These are phyloP conservation scores for Rhizopus stolonifer DNA, from an alignment of 371 early-diverging fungal genomes.

Conservation along the genomic window DNA sequence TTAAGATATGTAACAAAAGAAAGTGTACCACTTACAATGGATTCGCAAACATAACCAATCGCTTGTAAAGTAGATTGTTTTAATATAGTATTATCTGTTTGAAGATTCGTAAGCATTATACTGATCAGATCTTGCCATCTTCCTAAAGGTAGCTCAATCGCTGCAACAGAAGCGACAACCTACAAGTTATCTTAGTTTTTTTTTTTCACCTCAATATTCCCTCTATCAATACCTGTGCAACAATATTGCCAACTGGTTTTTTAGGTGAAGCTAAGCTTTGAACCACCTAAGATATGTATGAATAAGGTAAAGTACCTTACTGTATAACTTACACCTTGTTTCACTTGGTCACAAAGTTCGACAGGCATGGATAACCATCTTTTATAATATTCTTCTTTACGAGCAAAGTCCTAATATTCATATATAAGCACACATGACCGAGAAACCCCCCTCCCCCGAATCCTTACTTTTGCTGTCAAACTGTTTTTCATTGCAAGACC, in stretches of 20 bases:
- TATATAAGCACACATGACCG: too few relatives aligned
- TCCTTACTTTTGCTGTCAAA: constrained; percentile 80
- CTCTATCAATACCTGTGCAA: constrained; percentile 60
- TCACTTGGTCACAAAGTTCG: constrained; percentile 45
- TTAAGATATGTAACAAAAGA: neutral
- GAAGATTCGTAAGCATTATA: constrained; percentile 72
- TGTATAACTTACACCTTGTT: constrained; percentile 49
- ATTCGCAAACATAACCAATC: constrained; percentile 91
- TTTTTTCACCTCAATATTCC: neutral
- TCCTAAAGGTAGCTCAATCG: constrained; percentile 82
- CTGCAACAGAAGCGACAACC: constrained; percentile 88
- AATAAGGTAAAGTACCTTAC: neutral
- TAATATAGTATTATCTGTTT: constrained; percentile 51
- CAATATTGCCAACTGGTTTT: constrained; percentile 64
- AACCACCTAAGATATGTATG: too few relatives aligned
- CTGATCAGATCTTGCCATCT: constrained; percentile 87
- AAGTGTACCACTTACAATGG: constrained; percentile 62
- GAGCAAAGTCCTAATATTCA: constrained; percentile 57
- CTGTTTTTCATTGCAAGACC: constrained; percentile 93
- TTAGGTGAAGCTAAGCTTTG: constrained; percentile 67
- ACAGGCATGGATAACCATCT: constrained; percentile 77
- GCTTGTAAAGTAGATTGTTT: constrained; percentile 82
- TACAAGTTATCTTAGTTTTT: constrained; percentile 20
- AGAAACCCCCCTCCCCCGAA: constrained; percentile 75
- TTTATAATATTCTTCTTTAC: constrained; percentile 64